A percentile compares a stretch with the other conserved stretches of the same genome.
These are phyloP conservation scores for Cyclotella cryptica DNA, from an alignment of 108 stramenopile genomes.

Conservation along the genomic window DNA sequence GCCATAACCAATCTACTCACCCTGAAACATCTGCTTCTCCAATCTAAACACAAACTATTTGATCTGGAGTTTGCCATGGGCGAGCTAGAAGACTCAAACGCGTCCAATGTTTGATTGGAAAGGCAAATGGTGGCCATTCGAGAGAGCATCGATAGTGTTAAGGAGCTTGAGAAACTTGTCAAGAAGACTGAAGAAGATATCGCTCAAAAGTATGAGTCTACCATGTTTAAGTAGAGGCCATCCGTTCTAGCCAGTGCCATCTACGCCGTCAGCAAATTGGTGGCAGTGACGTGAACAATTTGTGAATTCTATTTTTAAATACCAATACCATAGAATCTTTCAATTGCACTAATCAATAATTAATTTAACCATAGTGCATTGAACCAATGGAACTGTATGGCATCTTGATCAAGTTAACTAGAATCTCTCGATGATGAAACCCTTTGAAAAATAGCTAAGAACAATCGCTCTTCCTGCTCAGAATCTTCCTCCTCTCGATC, in stretches of 20 bases:
- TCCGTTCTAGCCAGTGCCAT: too few species aligned
- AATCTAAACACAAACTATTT: slow-evolving; percentile 1
- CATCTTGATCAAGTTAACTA: too few species aligned
- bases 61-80: slow-evolving; percentile 5
- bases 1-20: slow-evolving; percentile 1
- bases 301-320: too few species aligned
- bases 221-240: neutral
- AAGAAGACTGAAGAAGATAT: neutral
- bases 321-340: too few species aligned
- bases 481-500: slow-evolving; percentile 7
- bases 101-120: neutral
- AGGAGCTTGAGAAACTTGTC: neutral
- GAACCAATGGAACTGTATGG: too few species aligned
- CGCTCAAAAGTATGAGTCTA: slow-evolving; percentile 6
- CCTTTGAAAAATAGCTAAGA: too few species aligned
- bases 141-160: neutral
- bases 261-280: too few species aligned
- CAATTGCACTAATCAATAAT: too few species aligned
- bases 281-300: too few species aligned
- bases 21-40: neutral
- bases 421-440: too few species aligned
- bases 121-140: neutral
- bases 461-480: slow-evolving; percentile 47
- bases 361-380: too few species aligned
- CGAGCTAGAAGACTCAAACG: neutral